Evolutionary conservation across 2,329 filamentous ascomycete genomes (phyloP).

Genomic region (Xylariaceae sp.): DNA sequence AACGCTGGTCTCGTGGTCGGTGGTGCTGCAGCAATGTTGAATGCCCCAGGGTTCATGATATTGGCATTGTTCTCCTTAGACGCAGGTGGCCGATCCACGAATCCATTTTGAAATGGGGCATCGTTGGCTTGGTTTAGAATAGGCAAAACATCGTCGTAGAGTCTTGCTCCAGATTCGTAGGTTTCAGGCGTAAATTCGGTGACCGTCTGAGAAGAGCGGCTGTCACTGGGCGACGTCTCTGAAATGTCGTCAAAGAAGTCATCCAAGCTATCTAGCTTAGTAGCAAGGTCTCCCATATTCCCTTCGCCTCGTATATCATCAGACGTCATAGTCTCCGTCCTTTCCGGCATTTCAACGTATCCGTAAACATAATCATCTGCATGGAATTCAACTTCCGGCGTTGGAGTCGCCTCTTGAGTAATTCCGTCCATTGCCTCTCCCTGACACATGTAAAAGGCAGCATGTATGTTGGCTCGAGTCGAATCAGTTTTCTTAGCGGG

Average conservation of each 20-base stretch:
- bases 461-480: constrained; percentile 88
- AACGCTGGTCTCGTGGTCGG: constrained; percentile 56
- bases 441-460: constrained; percentile 91
- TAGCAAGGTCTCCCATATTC: constrained; percentile 76
- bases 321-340: constrained; percentile 88
- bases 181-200: constrained; percentile 60
- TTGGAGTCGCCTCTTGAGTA: constrained; percentile 56
- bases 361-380: constrained; percentile 80
- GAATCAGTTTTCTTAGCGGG: constrained; percentile 83
- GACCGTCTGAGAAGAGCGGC: constrained; percentile 56
- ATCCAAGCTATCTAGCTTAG: constrained; percentile 71
- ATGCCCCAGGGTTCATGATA: constrained; percentile 57
- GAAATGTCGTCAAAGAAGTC: constrained; percentile 73
- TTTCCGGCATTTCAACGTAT: constrained; percentile 66
- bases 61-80: constrained; percentile 55
- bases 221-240: constrained; percentile 55
- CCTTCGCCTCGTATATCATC: constrained; percentile 69
- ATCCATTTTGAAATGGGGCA: constrained; percentile 81
- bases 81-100: constrained; percentile 65
- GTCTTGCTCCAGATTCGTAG: constrained; percentile 68
- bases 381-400: constrained; percentile 88
- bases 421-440: constrained; percentile 55
- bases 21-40: constrained; percentile 36
- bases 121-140: constrained; percentile 83
- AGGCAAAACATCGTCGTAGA: constrained; percentile 89